Conservation (phyloP, 2,329 filamentous ascomycete species). For the Thelonectria olida region DNA sequence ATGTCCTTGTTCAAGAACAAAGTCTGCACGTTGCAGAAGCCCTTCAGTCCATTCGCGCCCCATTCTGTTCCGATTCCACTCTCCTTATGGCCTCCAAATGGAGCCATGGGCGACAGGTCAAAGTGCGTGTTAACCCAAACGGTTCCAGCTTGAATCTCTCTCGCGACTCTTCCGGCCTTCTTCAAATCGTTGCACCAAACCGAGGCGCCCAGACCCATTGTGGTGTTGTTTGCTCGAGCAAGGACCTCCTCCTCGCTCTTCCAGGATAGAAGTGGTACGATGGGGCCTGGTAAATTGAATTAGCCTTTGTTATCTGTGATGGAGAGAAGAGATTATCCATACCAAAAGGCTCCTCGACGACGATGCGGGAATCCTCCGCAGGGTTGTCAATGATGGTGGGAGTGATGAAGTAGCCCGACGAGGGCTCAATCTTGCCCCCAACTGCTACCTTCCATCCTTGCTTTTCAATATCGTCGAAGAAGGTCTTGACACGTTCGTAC, state of each 20-base stretch:
- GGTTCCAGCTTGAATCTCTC: conserved; percentile 62
- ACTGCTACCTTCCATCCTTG: conserved; percentile 52
- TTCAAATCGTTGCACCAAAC: conserved; percentile 64
- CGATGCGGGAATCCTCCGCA: conserved; percentile 63
- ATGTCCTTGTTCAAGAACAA: conserved; percentile 6
- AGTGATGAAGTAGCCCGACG: conserved; percentile 62
- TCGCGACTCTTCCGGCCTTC: conserved; percentile 60
- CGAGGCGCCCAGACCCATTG: conserved; percentile 63
- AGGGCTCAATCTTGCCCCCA: conserved; percentile 34
- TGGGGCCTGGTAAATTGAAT: conserved; percentile 51
- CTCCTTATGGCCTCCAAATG: conserved; percentile 56
- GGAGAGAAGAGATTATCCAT: neutral
- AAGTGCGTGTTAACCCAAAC: conserved; percentile 69
- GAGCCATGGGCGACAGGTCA: conserved; percentile 49
- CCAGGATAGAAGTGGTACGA: conserved; percentile 71
- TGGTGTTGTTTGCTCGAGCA: conserved; percentile 61
- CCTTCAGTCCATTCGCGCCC: conserved; percentile 47
- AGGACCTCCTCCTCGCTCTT: conserved; percentile 69
- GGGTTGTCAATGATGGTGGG: conserved; percentile 69
- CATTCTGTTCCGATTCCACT: conserved; percentile 55
- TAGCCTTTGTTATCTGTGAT: neutral
- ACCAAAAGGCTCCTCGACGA: conserved; percentile 63
- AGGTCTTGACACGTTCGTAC: conserved; percentile 59
- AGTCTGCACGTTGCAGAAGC: conserved; percentile 14
- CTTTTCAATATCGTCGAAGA: conserved; percentile 62